Percentiles rank a stretch among this genome's conserved stretches.
These are phyloP conservation scores for Colletotrichum sp. DNA, from an alignment of 2,329 filamentous ascomycete genomes.

Conservation along the genomic window DNA sequence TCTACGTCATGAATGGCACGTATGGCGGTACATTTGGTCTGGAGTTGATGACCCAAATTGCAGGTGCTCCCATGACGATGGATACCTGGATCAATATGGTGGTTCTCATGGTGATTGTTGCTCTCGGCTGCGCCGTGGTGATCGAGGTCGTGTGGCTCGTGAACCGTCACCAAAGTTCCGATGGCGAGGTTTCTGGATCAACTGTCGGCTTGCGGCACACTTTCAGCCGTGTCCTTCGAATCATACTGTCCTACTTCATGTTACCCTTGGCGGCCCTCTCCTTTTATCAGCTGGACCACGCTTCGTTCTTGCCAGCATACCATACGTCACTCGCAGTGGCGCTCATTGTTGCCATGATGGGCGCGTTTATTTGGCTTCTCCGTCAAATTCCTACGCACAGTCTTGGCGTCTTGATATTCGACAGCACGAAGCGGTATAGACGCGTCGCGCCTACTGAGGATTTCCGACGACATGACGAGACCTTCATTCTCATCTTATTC, in stretches of 20 bases:
- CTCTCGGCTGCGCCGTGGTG: constrained; percentile 55
- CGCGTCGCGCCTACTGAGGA: constrained; percentile 59
- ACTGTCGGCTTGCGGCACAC: constrained; percentile 10
- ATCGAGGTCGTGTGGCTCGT: constrained; percentile 47
- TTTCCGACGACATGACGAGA: constrained; percentile 32
- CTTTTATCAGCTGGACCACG: constrained; percentile 67
- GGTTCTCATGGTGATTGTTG: constrained; percentile 64
- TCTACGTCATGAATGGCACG: constrained; percentile 71
- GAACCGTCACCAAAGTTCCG: constrained; percentile 46
- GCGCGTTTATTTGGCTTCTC: constrained; percentile 33
- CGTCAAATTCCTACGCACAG: constrained; percentile 25
- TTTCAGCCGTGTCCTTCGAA: constrained; percentile 60
- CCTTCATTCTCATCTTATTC: constrained; percentile 67
- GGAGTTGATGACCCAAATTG: constrained; percentile 69
- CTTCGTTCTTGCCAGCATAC: constrained; percentile 22
- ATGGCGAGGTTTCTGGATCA: constrained; percentile 28
- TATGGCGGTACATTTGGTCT: constrained; percentile 61
- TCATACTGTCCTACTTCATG: constrained; percentile 79
- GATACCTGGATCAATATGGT: constrained; percentile 76
- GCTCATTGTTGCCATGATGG: constrained; percentile 25
- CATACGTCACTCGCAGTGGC: constrained; percentile 36
- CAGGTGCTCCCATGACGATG: constrained; percentile 65
- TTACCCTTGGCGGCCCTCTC: constrained; percentile 74
- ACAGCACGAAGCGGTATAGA: constrained; percentile 71
- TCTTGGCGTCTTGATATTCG: constrained; percentile 34